phyloP scores from a whole-genome alignment of 2,329 filamentous ascomycete species.

The Aspergillus chevalieri region DNA sequence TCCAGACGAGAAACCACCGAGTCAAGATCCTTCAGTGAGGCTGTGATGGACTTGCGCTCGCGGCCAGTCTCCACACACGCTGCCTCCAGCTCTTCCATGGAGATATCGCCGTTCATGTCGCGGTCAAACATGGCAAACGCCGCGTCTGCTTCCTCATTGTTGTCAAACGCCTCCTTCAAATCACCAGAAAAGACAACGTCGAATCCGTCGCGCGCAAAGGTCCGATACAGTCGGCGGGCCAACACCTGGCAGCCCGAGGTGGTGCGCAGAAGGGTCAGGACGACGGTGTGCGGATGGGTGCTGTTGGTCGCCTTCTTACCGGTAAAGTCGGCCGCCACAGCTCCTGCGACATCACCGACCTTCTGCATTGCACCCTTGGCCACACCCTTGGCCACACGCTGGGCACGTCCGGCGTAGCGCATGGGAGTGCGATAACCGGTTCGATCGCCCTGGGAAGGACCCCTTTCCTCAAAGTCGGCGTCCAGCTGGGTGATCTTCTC shows the following conservation, averaged over 20 bases:
- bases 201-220: constrained; percentile 66
- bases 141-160: constrained; percentile 77
- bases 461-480: constrained; percentile 62
- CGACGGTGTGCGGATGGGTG: constrained; percentile 77
- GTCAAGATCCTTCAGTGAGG: constrained; percentile 89
- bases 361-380: constrained; percentile 70
- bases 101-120: constrained; percentile 93
- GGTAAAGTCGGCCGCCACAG: constrained; percentile 86
- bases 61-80: constrained; percentile 91
- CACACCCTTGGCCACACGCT: constrained; percentile 54
- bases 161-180: constrained; percentile 69
- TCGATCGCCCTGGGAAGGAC: constrained; percentile 47
- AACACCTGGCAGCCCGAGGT: constrained; percentile 73
- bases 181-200: constrained; percentile 76
- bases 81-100: constrained; percentile 86
- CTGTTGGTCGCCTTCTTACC: constrained; percentile 62
- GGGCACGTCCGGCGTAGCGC: constrained; percentile 60
- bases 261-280: constrained; percentile 67
- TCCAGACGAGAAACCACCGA: constrained; percentile 88
- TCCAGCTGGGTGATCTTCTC: constrained; percentile 63
- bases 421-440: constrained; percentile 70
- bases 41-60: constrained; percentile 91
- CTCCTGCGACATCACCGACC: constrained; percentile 77
- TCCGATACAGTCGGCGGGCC: constrained; percentile 81
- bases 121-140: constrained; percentile 93